phyloP scores from a whole-genome alignment of 208 protist genomes.

The Trypanosoma rangeli region DNA sequence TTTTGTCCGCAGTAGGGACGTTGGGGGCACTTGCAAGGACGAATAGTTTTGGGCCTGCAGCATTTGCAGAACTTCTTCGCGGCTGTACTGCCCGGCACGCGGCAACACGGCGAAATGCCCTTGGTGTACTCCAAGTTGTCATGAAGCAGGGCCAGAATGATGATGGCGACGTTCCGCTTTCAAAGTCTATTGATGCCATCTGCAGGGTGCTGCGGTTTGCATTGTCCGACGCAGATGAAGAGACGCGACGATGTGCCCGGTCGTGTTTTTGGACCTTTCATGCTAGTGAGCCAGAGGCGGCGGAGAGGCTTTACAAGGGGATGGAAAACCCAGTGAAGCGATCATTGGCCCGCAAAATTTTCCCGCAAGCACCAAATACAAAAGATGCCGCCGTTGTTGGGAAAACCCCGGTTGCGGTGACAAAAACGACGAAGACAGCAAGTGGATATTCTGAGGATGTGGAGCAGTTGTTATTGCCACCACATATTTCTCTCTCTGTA shows the following conservation, averaged over 20 bases:
- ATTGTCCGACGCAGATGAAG: slow-evolving; percentile 46
- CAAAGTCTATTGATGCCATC: slow-evolving; percentile 36
- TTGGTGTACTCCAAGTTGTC: slow-evolving; percentile 35
- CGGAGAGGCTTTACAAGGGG: slow-evolving; percentile 29
- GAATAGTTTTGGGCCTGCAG: slow-evolving; percentile 46
- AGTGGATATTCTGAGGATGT: neutral
- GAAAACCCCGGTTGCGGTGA: slow-evolving; percentile 16
- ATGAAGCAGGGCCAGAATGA: slow-evolving; percentile 47
- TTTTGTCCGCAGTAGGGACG: slow-evolving; percentile 26
- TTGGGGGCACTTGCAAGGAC: slow-evolving; percentile 33
- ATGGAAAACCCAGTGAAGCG: slow-evolving; percentile 32
- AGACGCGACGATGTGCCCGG: slow-evolving; percentile 38
- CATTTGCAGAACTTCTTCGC: slow-evolving; percentile 39
- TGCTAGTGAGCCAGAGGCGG: slow-evolving; percentile 40
- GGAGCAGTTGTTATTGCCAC: neutral
- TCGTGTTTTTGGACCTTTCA: slow-evolving; percentile 50
- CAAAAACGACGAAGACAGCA: neutral
- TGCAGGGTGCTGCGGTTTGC: slow-evolving; percentile 37
- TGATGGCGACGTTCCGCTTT: slow-evolving; percentile 28
- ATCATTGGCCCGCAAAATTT: slow-evolving; percentile 27
- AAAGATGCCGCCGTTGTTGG: neutral
- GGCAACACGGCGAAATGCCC: slow-evolving; percentile 39
- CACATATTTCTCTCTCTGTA: neutral
- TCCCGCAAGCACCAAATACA: neutral
- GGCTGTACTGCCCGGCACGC: slow-evolving; percentile 38